Percentiles rank a stretch among this genome's conserved stretches.
phyloP scores from a whole-genome alignment of 108 stramenopile genomes.

The Cyclotella kingstonii region DNA sequence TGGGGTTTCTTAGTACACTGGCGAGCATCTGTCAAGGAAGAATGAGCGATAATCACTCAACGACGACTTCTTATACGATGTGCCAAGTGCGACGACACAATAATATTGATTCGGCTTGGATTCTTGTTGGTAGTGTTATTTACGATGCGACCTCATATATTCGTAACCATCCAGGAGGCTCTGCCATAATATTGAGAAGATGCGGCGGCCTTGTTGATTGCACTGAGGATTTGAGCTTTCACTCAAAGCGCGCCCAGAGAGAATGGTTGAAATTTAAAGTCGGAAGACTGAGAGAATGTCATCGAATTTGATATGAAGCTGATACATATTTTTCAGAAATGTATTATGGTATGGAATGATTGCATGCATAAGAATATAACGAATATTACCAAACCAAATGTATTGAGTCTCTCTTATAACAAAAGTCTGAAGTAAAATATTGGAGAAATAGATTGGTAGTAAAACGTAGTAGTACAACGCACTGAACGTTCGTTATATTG shows the following conservation, averaged over 20 bases:
- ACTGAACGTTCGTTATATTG: no score
- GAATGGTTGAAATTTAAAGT: conserved; percentile 57
- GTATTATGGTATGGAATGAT: no score
- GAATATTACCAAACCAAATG: no score
- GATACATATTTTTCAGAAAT: no score
- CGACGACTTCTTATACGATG: conserved; percentile 42
- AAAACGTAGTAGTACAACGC: no score
- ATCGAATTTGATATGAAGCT: no score
- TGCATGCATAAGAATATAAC: no score
- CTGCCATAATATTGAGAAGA: conserved; percentile 56
- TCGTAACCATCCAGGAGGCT: conserved; percentile 71
- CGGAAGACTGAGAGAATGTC: conserved; percentile 47
- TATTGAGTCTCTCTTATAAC: no score
- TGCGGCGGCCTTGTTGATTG: conserved; percentile 69
- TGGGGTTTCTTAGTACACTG: conserved; percentile 11
- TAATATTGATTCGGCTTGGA: conserved; percentile 65
- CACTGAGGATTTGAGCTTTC: conserved; percentile 67
- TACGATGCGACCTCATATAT: conserved; percentile 82
- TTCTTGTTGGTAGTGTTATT: conserved; percentile 67
- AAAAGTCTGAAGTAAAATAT: no score
- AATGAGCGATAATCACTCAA: conserved; percentile 4
- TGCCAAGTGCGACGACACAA: conserved; percentile 72
- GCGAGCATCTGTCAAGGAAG: conserved; percentile 13
- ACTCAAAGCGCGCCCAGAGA: conserved; percentile 52
- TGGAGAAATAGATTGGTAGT: no score